phyloP scores from a whole-genome alignment of 75 land plant species.

The Cryptomeria japonica region DNA sequence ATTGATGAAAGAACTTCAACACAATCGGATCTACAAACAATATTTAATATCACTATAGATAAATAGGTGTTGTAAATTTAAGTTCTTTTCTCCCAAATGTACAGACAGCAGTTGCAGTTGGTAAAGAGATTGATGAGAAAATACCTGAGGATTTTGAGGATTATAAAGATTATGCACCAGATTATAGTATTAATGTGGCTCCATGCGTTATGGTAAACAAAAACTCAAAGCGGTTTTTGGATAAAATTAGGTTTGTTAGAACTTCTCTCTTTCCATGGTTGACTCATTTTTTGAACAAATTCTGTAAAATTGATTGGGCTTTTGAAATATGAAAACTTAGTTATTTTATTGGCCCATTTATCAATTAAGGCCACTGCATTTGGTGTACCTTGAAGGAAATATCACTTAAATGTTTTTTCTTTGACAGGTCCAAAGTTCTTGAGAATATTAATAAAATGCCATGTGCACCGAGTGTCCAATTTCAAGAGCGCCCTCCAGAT shows the following conservation, averaged over 20 bases:
- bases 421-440: not conserved
- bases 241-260: constrained; percentile 37
- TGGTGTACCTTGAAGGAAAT: not conserved
- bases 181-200: constrained; percentile 71
- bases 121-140: constrained; percentile 72
- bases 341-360: not conserved
- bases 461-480: not conserved
- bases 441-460: not conserved
- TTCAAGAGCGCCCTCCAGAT: constrained; percentile 2
- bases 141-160: constrained; percentile 65
- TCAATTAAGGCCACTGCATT: not conserved
- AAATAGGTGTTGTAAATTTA: too few species aligned
- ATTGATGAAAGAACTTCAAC: too few species aligned
- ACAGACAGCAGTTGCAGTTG: constrained; percentile 85
- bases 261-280: not conserved
- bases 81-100: not conserved
- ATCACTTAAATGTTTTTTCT: not conserved
- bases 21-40: too few species aligned
- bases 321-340: not conserved
- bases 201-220: constrained; percentile 79
- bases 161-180: constrained; percentile 85
- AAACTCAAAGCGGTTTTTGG: constrained; percentile 42
- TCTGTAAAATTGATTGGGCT: not conserved
- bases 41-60: too few species aligned
- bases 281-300: not conserved